Evolutionary conservation across 164 flowering plant species (phyloP), one percentile per base, ranked within the genome.

Genomic region (Litsea cubeba): DNA sequence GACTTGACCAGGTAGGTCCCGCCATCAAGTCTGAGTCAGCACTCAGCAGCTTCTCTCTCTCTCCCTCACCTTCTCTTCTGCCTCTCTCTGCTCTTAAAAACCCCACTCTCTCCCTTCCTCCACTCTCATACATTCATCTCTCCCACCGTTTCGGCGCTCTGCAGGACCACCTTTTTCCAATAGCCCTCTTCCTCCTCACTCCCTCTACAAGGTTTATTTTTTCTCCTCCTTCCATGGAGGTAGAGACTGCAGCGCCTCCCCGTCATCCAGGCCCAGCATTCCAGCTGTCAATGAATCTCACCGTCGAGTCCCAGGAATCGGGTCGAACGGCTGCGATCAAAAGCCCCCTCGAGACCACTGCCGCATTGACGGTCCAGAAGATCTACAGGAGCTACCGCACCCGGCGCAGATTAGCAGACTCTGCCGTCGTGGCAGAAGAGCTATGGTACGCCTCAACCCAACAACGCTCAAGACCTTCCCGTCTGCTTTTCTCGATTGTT

Each of bases 391-490:
- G 98, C 70, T 87, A 91, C 76, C 91, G 95, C 49, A 88, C 94
- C 6, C 84, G 98, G 76, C 95, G 97, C 30, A 83, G 81, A 82
- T 84, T 94, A 68, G 98, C 98, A 0, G 98, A 94, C 80, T 85
- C 95, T 14, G 95, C 93, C 12, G 89, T 94, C 1, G 89, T 91
- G 11, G 98, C 88, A 2, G 94, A 90, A 78, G 92, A 88, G 80
- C 86, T 88, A 30, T 93, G 98, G 98, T 93, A 70, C 2, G 81
- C 46, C 46, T 40, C 46, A 8, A 40, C 35, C 5, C 35, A 30
- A 30, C 35, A 30, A 30, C 35, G 35, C 35, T 30, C 35, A 30
- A 30, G 5, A 30, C 35, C 35, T 30, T 30, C 35, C 35, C 35
- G 35, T 30, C 35, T 30, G 5, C 35, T 30, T 30, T 30, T 30